Conservation (phyloP, 805 yeast genomes). For the Metschnikowia amazonensis region DNA sequence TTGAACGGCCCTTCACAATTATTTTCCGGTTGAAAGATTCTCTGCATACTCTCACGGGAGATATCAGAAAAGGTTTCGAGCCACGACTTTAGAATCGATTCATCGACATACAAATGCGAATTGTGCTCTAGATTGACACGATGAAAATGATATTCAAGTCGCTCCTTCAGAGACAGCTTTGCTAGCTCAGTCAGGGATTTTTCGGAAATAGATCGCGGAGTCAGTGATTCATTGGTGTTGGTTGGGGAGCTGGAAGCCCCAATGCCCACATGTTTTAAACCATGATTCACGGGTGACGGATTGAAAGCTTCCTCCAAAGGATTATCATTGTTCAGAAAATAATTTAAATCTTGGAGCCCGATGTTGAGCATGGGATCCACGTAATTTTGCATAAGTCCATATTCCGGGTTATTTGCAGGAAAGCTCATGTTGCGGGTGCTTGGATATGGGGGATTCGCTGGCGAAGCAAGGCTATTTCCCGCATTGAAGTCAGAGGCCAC, state of each 20-base stretch:
- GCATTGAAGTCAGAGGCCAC: neutral
- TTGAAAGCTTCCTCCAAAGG: conserved; percentile 37
- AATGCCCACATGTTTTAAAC: neutral
- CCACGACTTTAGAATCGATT: conserved; percentile 32
- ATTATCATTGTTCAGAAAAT: conserved; percentile 34
- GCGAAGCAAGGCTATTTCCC: neutral
- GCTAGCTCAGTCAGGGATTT: conserved; percentile 8
- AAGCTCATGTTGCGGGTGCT: neutral
- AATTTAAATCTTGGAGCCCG: conserved; percentile 36
- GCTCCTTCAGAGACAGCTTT: conserved; percentile 8
- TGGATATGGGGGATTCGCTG: neutral
- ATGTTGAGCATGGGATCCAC: conserved; percentile 15
- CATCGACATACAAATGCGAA: conserved; percentile 38
- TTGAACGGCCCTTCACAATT: conserved; percentile 18
- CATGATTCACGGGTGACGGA: conserved; percentile 4
- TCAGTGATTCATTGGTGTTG: conserved; percentile 23
- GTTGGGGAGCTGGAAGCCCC: conserved; percentile 33
- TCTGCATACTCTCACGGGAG: conserved; percentile 24
- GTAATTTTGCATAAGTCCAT: conserved; percentile 1
- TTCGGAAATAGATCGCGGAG: conserved; percentile 17
- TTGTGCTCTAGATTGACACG: conserved; percentile 25
- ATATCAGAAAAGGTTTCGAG: conserved; percentile 28
- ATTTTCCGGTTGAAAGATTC: conserved; percentile 20
- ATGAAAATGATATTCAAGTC: conserved; percentile 19
- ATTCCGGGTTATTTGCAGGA: neutral